phyloP scores from a whole-genome alignment of 1,284 basidiomycete genomes.

The Sanghuangporus sanghuang region DNA sequence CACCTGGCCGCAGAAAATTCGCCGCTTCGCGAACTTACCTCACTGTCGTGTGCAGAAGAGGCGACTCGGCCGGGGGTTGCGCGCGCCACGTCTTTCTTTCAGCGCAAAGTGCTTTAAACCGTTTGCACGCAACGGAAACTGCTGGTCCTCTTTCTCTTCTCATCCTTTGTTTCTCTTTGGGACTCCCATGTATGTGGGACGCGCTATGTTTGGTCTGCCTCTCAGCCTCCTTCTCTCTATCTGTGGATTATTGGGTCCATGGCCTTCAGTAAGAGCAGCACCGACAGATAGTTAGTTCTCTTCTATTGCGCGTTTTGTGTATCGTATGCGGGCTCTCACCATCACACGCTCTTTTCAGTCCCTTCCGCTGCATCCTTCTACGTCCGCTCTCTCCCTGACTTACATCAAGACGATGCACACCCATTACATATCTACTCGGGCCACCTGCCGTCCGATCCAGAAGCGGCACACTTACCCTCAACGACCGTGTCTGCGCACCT shows the following conservation, averaged over 20 bases:
- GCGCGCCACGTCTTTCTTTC: neutral
- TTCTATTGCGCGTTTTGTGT: neutral
- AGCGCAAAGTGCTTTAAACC: neutral
- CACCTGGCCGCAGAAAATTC: neutral
- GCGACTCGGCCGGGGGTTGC: neutral
- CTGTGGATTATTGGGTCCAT: neutral
- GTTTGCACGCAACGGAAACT: too few relatives aligned
- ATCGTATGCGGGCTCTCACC: neutral
- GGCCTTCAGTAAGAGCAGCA: conserved; percentile 23
- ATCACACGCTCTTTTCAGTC: conserved; percentile 32
- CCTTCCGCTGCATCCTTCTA: conserved; percentile 84
- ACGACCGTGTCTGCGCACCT: conserved; percentile 72
- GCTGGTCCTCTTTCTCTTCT: neutral
- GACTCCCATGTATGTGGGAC: neutral
- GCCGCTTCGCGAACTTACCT: neutral
- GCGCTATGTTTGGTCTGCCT: neutral
- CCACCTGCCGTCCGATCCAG: conserved; percentile 76
- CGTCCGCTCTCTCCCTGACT: conserved; percentile 69
- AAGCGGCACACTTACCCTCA: conserved; percentile 39
- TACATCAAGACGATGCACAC: conserved; percentile 64
- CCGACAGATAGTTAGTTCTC: conserved; percentile 43
- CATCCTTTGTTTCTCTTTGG: neutral
- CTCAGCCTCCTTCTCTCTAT: conserved; percentile 1
- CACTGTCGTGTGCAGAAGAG: neutral
- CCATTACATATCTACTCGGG: conserved; percentile 81